Conservation (phyloP, 2,329 filamentous ascomycete genomes). For the Thelonectria blattea region DNA sequence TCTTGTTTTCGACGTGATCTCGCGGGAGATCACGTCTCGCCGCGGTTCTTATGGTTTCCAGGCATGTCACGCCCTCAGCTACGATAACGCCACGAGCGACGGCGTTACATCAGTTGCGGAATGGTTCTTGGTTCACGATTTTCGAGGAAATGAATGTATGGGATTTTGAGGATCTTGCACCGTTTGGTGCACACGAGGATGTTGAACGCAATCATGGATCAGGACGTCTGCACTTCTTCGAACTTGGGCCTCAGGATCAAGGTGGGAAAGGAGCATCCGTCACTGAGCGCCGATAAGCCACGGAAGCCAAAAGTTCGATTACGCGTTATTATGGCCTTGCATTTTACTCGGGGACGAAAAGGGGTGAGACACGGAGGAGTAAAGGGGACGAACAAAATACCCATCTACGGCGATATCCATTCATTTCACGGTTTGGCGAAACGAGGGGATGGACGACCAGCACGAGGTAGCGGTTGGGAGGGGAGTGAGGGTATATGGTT, state of each 20-base stretch:
- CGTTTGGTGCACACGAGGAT: slow-evolving; percentile 18
- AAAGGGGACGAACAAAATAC: slow-evolving; percentile 15
- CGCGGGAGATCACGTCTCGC: slow-evolving; percentile 20
- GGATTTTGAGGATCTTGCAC: slow-evolving; percentile 22
- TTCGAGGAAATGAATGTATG: slow-evolving; percentile 28
- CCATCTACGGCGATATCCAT: slow-evolving; percentile 24
- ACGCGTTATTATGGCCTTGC: slow-evolving; percentile 13
- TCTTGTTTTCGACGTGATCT: background rate
- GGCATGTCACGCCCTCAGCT: slow-evolving; percentile 20
- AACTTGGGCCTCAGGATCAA: slow-evolving; percentile 14
- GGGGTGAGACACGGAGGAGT: slow-evolving; percentile 7
- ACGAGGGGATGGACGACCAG: slow-evolving; percentile 17
- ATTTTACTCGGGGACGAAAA: slow-evolving; percentile 9
- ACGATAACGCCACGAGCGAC: slow-evolving; percentile 23
- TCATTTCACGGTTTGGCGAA: slow-evolving; percentile 23
- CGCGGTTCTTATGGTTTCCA: slow-evolving; percentile 32
- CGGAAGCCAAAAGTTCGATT: slow-evolving; percentile 10
- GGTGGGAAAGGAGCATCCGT: slow-evolving; percentile 13
- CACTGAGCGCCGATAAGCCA: slow-evolving; percentile 16
- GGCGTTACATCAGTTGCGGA: slow-evolving; percentile 29
- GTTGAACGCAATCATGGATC: slow-evolving; percentile 19
- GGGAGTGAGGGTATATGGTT: slow-evolving; percentile 12
- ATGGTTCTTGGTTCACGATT: slow-evolving; percentile 27
- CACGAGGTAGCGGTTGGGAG: slow-evolving; percentile 9
- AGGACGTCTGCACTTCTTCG: slow-evolving; percentile 19